Conservation (phyloP, 805 yeast genomes). For the Blastobotrys terrestris region DNA sequence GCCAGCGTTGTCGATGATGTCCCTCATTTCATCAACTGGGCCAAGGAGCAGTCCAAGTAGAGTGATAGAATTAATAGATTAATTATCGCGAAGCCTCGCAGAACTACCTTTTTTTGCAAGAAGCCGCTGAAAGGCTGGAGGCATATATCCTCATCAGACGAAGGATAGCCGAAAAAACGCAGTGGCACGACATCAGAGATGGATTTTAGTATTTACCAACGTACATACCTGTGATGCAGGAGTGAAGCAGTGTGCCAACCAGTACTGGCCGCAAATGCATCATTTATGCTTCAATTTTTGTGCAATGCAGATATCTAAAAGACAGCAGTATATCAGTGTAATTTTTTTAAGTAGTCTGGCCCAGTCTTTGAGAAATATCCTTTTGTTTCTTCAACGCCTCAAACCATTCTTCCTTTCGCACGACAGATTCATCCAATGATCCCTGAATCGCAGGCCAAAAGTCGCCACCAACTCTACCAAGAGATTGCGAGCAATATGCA, state of each 20-base stretch:
- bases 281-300: no score
- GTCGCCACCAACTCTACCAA: slow-evolving; percentile 64
- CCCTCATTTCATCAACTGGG: slow-evolving; percentile 30
- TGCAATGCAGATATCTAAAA: no score
- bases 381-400: slow-evolving; percentile 40
- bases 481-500: slow-evolving; percentile 81
- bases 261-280: no score
- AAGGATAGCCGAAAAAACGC: no score
- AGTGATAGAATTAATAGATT: slow-evolving; percentile 1
- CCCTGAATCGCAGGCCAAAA: slow-evolving; percentile 43
- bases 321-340: no score
- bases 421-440: slow-evolving; percentile 11
- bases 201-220: no score
- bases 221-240: no score
- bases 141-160: no score
- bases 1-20: slow-evolving; percentile 33
- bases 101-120: no score
- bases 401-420: slow-evolving; percentile 39
- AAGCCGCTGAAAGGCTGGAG: no score
- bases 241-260: no score
- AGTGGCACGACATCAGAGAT: no score
- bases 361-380: slow-evolving; percentile 21
- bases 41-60: slow-evolving; percentile 13
- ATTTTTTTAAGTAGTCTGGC: slow-evolving; percentile 1
- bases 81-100: background rate